Percentiles rank a stretch among this genome's conserved stretches.
Evolutionary conservation across 2,329 filamentous ascomycete species (phyloP).

Genomic region (Xylariaceae sp.): DNA sequence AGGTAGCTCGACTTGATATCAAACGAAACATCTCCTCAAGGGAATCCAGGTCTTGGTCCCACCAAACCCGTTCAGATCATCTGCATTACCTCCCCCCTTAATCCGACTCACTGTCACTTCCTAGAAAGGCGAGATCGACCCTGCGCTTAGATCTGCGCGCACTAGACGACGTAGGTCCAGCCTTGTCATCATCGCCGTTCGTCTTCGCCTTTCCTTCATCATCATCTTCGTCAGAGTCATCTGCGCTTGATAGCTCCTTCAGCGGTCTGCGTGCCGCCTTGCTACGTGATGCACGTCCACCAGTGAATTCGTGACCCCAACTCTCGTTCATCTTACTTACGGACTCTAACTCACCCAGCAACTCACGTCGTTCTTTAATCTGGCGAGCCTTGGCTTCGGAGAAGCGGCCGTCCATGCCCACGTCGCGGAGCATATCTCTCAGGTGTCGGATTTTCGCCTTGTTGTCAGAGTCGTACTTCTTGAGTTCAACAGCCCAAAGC

Average conservation of each 20-base stretch:
- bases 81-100: slow-evolving; percentile 21
- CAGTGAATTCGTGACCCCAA: slow-evolving; percentile 59
- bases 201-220: slow-evolving; percentile 31
- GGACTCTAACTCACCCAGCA: slow-evolving; percentile 76
- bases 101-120: slow-evolving; percentile 63
- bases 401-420: slow-evolving; percentile 85
- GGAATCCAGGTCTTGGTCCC: background rate
- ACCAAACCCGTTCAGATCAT: background rate
- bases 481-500: slow-evolving; percentile 82
- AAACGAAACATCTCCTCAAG: slow-evolving; percentile 3
- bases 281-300: slow-evolving; percentile 40
- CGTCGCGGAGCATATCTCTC: slow-evolving; percentile 68
- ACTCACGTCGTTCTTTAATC: slow-evolving; percentile 82
- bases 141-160: slow-evolving; percentile 42
- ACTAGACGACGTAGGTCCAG: slow-evolving; percentile 26
- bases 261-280: slow-evolving; percentile 33
- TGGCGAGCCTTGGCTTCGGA: slow-evolving; percentile 76
- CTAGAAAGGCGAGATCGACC: slow-evolving; percentile 60
- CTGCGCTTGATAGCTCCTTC: slow-evolving; percentile 37
- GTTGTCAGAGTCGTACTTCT: slow-evolving; percentile 62
- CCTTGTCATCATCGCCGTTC: slow-evolving; percentile 31
- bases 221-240: slow-evolving; percentile 30
- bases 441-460: slow-evolving; percentile 81
- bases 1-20: background rate
- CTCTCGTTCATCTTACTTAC: slow-evolving; percentile 74